A percentile compares a stretch with the other conserved stretches of the same genome.
Conservation (phyloP, 2,329 filamentous ascomycete species). For the Ophiocordyceps robertsii region DNA sequence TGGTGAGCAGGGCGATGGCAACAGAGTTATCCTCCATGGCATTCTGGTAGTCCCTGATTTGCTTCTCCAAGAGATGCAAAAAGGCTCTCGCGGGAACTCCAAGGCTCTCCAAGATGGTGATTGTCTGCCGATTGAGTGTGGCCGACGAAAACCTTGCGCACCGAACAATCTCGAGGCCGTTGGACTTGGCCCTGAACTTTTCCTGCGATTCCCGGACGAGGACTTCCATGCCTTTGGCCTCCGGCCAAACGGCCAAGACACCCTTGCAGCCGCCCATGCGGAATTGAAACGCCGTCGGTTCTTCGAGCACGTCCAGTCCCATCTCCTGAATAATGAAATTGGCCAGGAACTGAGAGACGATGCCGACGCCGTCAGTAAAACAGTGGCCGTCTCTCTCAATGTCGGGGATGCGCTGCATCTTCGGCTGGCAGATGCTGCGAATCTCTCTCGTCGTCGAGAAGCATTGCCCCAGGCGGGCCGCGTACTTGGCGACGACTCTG, state of each 20-base stretch:
- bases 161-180: conserved; percentile 73
- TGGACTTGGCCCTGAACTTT: conserved; percentile 65
- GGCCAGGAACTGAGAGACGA: conserved; percentile 70
- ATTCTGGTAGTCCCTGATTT: conserved; percentile 53
- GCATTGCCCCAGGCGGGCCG: conserved; percentile 81
- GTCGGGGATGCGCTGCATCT: conserved; percentile 51
- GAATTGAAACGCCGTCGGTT: conserved; percentile 82
- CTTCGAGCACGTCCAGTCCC: conserved; percentile 37
- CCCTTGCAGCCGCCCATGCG: conserved; percentile 89
- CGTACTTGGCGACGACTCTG: conserved; percentile 73
- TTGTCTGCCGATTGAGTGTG: conserved; percentile 80
- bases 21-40: conserved; percentile 53
- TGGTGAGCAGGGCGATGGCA: conserved; percentile 56
- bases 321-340: conserved; percentile 61
- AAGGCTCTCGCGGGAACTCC: conserved; percentile 60
- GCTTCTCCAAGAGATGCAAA: conserved; percentile 47
- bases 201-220: conserved; percentile 73
- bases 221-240: conserved; percentile 53
- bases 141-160: conserved; percentile 65
- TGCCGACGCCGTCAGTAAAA: conserved; percentile 90
- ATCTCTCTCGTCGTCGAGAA: conserved; percentile 86
- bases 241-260: conserved; percentile 63
- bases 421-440: conserved; percentile 44
- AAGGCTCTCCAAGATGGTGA: conserved; percentile 67
- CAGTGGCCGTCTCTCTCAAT: conserved; percentile 53